Evolutionary conservation across 306 rosid genomes (phyloP), one percentile per base, ranked within the genome.

Genomic region (Prunus persica): DNA sequence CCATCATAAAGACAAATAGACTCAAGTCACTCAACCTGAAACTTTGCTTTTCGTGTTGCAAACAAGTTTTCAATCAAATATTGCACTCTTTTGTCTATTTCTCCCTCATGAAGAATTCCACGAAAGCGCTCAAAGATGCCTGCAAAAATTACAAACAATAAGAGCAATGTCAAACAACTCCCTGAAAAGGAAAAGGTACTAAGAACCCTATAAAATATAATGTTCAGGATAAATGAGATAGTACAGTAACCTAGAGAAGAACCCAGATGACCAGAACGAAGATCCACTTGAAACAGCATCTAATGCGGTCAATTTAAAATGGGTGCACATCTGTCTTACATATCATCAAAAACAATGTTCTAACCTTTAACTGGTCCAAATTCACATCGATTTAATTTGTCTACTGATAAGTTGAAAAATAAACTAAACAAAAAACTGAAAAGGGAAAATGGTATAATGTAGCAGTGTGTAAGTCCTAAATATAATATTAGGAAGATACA

Each of bases 51-150:
- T 78, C 98, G 87, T 46, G 90, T 80, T 3, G 97, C 97, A 87
- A 95, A 95, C 73, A 95, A 79, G 72, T 95, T 91, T 89, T 92
- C 99, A 74, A 92, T 95, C 67, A 92, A 79, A 83, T 90, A 92
- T 77, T 95, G 96, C 71, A 92, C 97, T 74, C 96, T 86, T 76
- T 90, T 95, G 85, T 91, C 97, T 58, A 92, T 95, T 85, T 95
- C 97, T 58, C 97, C 99, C 82, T 92, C 98, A 72, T 95, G 96
- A 72, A 95, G 97, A 89, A 95, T 95, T 84, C 97, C 96, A 47
- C 93, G 97, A 64, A 95, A 95, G 10, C 97, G 96, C 89, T 95
- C 99, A 87, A 92, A 95, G 72, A 95, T 95, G 72, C 97, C 97
- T 95, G 80, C 47, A 79, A 80, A 66, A 45, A 66, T 43, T 61